These are phyloP conservation scores for Ceratocystis alfenasii DNA, from an alignment of 2,329 filamentous ascomycete species.

Conservation along the genomic window DNA sequence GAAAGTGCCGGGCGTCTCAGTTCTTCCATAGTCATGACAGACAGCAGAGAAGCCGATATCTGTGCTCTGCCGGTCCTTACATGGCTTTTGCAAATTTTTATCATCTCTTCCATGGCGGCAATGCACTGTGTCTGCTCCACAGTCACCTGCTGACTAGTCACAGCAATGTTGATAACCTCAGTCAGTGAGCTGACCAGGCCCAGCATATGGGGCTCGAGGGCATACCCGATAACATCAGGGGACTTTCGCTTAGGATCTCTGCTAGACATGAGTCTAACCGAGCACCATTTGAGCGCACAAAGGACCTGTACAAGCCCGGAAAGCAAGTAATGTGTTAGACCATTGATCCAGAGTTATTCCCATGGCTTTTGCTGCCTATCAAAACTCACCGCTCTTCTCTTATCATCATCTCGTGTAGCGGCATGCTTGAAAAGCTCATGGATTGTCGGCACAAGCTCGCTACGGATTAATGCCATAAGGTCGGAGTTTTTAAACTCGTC, in stretches of 20 bases:
- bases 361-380: background rate
- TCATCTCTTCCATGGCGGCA: constrained; percentile 76
- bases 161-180: constrained; percentile 60
- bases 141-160: constrained; percentile 40
- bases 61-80: constrained; percentile 75
- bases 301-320: background rate
- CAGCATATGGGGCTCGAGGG: constrained; percentile 72
- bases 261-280: constrained; percentile 30
- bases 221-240: constrained; percentile 52
- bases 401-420: constrained; percentile 52
- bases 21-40: constrained; percentile 61
- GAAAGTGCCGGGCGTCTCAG: constrained; percentile 69
- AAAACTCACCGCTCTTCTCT: constrained; percentile 44
- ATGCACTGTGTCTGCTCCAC: constrained; percentile 67
- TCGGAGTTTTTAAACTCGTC: constrained; percentile 55
- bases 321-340: background rate
- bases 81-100: constrained; percentile 59
- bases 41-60: constrained; percentile 86
- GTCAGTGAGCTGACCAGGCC: constrained; percentile 78
- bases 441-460: constrained; percentile 62
- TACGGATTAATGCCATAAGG: constrained; percentile 56
- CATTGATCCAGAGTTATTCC: background rate
- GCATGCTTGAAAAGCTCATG: constrained; percentile 73
- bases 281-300: constrained; percentile 38
- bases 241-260: constrained; percentile 38